These are phyloP conservation scores for Mucor indicus DNA, from an alignment of 371 early-diverging fungal genomes.

Conservation along the genomic window DNA sequence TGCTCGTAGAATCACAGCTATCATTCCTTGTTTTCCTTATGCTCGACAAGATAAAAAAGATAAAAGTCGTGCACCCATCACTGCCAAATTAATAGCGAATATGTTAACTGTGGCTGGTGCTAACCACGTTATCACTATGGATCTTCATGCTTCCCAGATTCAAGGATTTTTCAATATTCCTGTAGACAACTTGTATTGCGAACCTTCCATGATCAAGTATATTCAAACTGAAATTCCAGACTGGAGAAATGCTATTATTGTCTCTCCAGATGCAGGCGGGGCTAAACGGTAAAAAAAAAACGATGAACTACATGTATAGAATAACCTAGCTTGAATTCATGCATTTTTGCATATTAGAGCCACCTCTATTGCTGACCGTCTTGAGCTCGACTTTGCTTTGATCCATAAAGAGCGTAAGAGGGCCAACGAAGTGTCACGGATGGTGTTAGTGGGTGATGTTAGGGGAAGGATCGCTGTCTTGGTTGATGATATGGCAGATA, in stretches of 20 bases:
- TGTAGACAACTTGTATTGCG: slow-evolving; percentile 94
- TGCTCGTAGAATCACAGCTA: slow-evolving; percentile 92
- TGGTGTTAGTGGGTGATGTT: slow-evolving; percentile 97
- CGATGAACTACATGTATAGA: slow-evolving; percentile 12
- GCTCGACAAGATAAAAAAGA: slow-evolving; percentile 97
- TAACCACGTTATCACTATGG: slow-evolving; percentile 98
- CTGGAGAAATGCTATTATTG: slow-evolving; percentile 85
- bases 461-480: slow-evolving; percentile 85
- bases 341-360: slow-evolving; percentile 56
- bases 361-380: slow-evolving; percentile 92
- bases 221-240: slow-evolving; percentile 83
- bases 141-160: slow-evolving; percentile 94
- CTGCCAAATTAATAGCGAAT: slow-evolving; percentile 92
- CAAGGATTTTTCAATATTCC: slow-evolving; percentile 98
- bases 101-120: slow-evolving; percentile 95
- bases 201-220: slow-evolving; percentile 91
- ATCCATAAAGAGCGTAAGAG: slow-evolving; percentile 98
- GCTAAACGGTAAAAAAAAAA: slow-evolving; percentile 80
- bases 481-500: slow-evolving; percentile 98
- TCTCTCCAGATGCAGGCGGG: slow-evolving; percentile 97
- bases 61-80: slow-evolving; percentile 90
- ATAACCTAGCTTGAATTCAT: background rate
- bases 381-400: slow-evolving; percentile 96
- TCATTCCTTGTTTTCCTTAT: slow-evolving; percentile 97
- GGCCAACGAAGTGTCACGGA: slow-evolving; percentile 92